phyloP scores from a whole-genome alignment of 2,329 filamentous ascomycete species.

The Periconia macrospinosa region DNA sequence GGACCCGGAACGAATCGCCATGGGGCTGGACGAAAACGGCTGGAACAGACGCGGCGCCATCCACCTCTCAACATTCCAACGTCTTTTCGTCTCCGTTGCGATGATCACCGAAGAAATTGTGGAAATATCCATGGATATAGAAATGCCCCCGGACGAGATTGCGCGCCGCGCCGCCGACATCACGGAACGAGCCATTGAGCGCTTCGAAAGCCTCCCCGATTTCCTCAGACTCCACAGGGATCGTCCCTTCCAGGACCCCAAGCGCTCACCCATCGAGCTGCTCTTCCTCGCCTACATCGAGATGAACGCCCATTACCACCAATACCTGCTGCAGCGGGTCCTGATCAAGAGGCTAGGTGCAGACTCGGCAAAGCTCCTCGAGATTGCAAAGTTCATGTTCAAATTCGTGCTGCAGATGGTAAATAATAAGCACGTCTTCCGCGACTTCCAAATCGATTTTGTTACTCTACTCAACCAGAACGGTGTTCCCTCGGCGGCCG shows the following conservation, averaged over 20 bases:
- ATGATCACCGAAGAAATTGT: conserved; percentile 61
- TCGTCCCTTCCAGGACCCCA: conserved; percentile 16
- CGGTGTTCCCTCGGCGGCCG: conserved; percentile 46
- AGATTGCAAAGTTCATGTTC: conserved; percentile 43
- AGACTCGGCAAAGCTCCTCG: conserved; percentile 39
- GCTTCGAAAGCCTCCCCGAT: conserved; percentile 27
- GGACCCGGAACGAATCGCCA: conserved; percentile 44
- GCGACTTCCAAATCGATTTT: conserved; percentile 48
- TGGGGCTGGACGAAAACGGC: conserved; percentile 51
- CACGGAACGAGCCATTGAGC: conserved; percentile 17
- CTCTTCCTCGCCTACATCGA: conserved; percentile 42
- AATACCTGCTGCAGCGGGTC: conserved; percentile 56
- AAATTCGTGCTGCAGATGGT: conserved; percentile 40
- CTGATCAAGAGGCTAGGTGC: conserved; percentile 49
- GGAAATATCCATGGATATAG: conserved; percentile 55
- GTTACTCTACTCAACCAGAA: conserved; percentile 42
- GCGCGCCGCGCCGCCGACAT: conserved; percentile 40
- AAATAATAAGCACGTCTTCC: conserved; percentile 43
- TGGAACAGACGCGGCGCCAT: conserved; percentile 55
- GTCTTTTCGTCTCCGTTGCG: conserved; percentile 53
- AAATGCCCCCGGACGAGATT: conserved; percentile 37
- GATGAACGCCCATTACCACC: conserved; percentile 9
- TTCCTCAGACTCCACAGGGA: conserved; percentile 28
- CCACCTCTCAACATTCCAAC: conserved; percentile 48
- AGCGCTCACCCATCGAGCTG: conserved; percentile 42